These are phyloP conservation scores for Trichoderma sp. DNA, from an alignment of 2,329 filamentous ascomycete species.

Conservation along the genomic window DNA sequence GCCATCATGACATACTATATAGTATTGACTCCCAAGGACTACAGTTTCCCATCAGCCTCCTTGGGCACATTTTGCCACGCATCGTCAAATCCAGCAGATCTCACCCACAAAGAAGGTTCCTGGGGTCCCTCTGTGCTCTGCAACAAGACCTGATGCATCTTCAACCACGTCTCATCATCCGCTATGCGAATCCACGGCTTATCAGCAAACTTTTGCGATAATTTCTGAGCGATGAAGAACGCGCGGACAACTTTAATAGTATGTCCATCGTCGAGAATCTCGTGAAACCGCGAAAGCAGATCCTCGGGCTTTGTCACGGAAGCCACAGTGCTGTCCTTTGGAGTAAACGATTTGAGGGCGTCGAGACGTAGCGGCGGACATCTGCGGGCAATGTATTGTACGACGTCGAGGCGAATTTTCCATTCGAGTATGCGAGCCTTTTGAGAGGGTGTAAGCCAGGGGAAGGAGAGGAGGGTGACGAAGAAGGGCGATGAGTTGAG, in stretches of 20 bases:
- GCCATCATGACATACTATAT: not conserved
- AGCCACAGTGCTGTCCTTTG: slow-evolving; percentile 38
- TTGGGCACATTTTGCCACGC: slow-evolving; percentile 51
- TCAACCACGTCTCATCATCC: slow-evolving; percentile 58
- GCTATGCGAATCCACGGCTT: slow-evolving; percentile 53
- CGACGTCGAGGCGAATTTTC: slow-evolving; percentile 74
- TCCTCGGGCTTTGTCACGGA: slow-evolving; percentile 48
- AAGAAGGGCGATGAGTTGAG: slow-evolving; percentile 73
- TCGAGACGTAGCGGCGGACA: slow-evolving; percentile 59
- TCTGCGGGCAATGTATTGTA: slow-evolving; percentile 69
- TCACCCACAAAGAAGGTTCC: slow-evolving; percentile 60
- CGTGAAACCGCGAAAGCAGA: slow-evolving; percentile 47
- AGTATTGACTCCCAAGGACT: too few species aligned
- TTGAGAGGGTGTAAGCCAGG: slow-evolving; percentile 57
- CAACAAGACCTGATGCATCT: slow-evolving; percentile 58
- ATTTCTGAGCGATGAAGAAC: slow-evolving; percentile 60
- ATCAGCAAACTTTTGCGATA: slow-evolving; percentile 45
- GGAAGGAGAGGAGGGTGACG: slow-evolving; percentile 59
- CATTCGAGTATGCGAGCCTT: slow-evolving; percentile 75
- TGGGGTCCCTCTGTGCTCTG: slow-evolving; percentile 56
- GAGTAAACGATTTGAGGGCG: slow-evolving; percentile 59
- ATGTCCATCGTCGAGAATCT: slow-evolving; percentile 74
- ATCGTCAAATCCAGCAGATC: slow-evolving; percentile 60
- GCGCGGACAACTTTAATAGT: slow-evolving; percentile 72
- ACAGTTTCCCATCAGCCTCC: not conserved